phyloP scores from a whole-genome alignment of 192 early-diverging fungal genomes.

The Umbelopsis sp. region DNA sequence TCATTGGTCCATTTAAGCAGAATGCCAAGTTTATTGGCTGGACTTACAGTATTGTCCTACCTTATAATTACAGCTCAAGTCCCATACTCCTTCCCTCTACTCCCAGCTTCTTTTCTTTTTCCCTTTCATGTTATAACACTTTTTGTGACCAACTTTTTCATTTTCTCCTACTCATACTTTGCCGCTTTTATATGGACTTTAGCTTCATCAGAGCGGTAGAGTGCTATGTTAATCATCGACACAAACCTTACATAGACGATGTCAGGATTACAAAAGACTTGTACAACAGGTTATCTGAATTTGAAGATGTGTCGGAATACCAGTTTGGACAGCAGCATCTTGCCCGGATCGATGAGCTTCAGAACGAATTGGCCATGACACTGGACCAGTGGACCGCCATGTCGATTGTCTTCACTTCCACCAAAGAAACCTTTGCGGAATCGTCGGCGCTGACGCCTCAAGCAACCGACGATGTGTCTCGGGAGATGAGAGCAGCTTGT shows the following conservation, averaged over 20 bases:
- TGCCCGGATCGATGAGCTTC: not conserved
- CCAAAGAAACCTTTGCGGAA: not conserved
- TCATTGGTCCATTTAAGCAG: too few relatives aligned
- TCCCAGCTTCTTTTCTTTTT: not conserved
- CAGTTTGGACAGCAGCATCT: not conserved
- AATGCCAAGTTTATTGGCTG: too few relatives aligned
- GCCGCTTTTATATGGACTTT: conserved; percentile 10
- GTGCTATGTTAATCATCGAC: not conserved
- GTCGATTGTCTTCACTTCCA: conserved; percentile 5
- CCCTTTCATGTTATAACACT: not conserved
- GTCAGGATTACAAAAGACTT: not conserved
- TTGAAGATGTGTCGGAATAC: not conserved
- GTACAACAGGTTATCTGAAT: conserved; percentile 4
- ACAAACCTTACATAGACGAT: not conserved
- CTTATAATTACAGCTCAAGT: too few relatives aligned
- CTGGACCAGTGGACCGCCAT: conserved; percentile 7
- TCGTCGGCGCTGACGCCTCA: not conserved
- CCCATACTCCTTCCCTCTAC: too few relatives aligned
- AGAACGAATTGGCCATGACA: not conserved
- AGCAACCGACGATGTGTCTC: not conserved
- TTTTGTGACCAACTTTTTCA: not conserved
- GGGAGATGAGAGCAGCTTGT: conserved; percentile 11
- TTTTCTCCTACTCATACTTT: not conserved
- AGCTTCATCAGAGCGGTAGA: conserved; percentile 4
- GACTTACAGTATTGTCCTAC: too few relatives aligned